Evolutionary conservation across 352 stramenopile species (phyloP).

Genomic region (Phytophthora hibernalis): DNA sequence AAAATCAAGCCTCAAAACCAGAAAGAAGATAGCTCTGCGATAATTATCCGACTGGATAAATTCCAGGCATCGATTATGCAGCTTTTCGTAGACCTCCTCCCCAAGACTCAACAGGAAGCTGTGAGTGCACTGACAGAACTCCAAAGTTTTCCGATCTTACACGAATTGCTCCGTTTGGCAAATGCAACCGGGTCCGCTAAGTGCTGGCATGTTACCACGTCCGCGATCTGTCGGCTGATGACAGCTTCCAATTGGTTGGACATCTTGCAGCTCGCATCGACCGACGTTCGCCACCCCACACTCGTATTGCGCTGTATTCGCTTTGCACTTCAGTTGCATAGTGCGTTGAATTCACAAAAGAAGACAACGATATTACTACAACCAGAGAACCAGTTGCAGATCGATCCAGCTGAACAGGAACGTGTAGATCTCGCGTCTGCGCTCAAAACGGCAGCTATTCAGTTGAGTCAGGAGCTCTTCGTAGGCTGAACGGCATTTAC

Average conservation of each 20-base stretch:
- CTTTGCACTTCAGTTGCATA: slow-evolving; percentile 34
- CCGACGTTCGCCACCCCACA: slow-evolving; percentile 39
- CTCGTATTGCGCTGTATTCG: slow-evolving; percentile 46
- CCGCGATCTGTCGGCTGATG: slow-evolving; percentile 37
- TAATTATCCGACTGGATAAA: slow-evolving; percentile 1
- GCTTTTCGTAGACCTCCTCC: slow-evolving; percentile 18
- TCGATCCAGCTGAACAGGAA: slow-evolving; percentile 22
- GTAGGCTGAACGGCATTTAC: too few species aligned
- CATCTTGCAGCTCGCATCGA: slow-evolving; percentile 37
- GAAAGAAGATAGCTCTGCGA: neutral
- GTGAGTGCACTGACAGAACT: slow-evolving; percentile 17
- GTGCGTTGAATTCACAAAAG: slow-evolving; percentile 2
- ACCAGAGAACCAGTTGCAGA: slow-evolving; percentile 11
- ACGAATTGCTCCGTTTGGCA: slow-evolving; percentile 34
- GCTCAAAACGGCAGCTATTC: slow-evolving; percentile 29
- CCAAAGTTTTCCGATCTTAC: slow-evolving; percentile 13
- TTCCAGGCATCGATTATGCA: slow-evolving; percentile 20
- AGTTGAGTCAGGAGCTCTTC: slow-evolving; percentile 37
- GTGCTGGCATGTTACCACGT: slow-evolving; percentile 50
- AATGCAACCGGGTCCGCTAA: slow-evolving; percentile 28
- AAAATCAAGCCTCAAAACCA: slow-evolving; percentile 12
- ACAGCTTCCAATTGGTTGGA: slow-evolving; percentile 36
- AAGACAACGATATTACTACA: neutral
- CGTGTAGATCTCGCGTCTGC: slow-evolving; percentile 14
- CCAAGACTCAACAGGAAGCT: slow-evolving; percentile 24